Percentiles rank a stretch among this genome's conserved stretches.
Evolutionary conservation across 768 basidiomycete genomes (phyloP).

Genomic region (Amanita subjunquillea): DNA sequence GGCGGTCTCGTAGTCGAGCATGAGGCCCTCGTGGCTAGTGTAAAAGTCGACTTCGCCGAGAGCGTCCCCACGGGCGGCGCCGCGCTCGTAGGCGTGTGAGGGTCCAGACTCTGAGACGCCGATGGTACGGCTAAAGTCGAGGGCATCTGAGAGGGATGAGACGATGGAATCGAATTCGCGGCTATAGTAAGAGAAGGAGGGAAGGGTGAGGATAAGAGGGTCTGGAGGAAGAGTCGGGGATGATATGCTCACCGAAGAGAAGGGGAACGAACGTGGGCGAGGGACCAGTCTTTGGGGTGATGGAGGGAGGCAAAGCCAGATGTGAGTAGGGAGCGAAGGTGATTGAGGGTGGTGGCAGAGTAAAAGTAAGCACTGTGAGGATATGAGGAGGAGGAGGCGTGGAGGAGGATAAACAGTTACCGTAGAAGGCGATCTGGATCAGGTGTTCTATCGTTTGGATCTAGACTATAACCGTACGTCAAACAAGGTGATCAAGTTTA

Average conservation of each 20-base stretch:
- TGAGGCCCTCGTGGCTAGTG: slow-evolving; percentile 80
- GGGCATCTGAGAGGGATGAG: slow-evolving; percentile 68
- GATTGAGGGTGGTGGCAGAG: slow-evolving; percentile 85
- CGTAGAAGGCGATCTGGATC: slow-evolving; percentile 85
- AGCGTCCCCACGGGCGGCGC: slow-evolving; percentile 38
- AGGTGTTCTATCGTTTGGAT: slow-evolving; percentile 71
- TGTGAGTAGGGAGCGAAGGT: slow-evolving; percentile 41
- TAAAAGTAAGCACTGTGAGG: slow-evolving; percentile 83
- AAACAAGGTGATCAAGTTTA: neutral
- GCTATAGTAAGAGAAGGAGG: slow-evolving; percentile 22
- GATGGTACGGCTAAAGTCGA: slow-evolving; percentile 65
- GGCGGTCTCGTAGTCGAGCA: slow-evolving; percentile 88
- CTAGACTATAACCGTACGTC: slow-evolving; percentile 12
- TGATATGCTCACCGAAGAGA: slow-evolving; percentile 45
- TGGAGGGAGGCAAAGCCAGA: slow-evolving; percentile 93
- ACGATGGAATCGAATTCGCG: slow-evolving; percentile 32
- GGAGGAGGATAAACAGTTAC: slow-evolving; percentile 23
- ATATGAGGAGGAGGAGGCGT: neutral
- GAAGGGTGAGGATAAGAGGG: neutral
- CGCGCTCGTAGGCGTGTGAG: too few relatives aligned
- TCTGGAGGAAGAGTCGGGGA: too few relatives aligned
- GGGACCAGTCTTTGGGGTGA: slow-evolving; percentile 86
- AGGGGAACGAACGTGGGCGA: slow-evolving; percentile 77
- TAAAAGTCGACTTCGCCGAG: slow-evolving; percentile 91
- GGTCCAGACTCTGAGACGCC: too few relatives aligned